These are phyloP conservation scores for Sporobolomyces phaffii DNA, from an alignment of 768 basidiomycete species.

Conservation along the genomic window DNA sequence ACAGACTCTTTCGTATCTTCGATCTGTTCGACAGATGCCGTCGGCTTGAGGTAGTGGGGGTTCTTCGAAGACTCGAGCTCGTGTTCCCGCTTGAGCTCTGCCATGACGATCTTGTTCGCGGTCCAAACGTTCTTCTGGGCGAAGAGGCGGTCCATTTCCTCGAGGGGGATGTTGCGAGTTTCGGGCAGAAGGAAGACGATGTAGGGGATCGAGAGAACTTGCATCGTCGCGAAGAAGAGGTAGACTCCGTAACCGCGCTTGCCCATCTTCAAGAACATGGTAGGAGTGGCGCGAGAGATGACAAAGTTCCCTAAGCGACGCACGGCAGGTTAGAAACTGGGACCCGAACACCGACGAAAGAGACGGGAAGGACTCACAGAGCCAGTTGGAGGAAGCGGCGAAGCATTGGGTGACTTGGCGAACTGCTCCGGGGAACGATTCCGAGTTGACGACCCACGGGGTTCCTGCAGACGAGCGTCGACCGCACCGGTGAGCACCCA, in stretches of 20 bases:
- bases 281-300: constrained; percentile 45
- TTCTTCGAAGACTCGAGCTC: not conserved
- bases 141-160: constrained; percentile 48
- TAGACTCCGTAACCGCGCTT: constrained; percentile 41
- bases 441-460: constrained; percentile 53
- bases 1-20: not conserved
- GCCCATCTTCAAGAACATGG: constrained; percentile 42
- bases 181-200: constrained; percentile 53
- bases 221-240: constrained; percentile 44
- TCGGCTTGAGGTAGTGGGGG: constrained; percentile 11
- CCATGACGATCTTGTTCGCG: constrained; percentile 32
- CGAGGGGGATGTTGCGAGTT: constrained; percentile 49
- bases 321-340: too few species aligned
- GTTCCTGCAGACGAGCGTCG: constrained; percentile 52
- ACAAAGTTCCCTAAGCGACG: constrained; percentile 44
- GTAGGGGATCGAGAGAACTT: constrained; percentile 49
- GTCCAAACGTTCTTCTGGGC: constrained; percentile 28
- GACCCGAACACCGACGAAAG: too few species aligned
- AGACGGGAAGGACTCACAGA: not conserved
- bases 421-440: constrained; percentile 49
- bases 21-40: not conserved
- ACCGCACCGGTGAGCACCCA: too few species aligned
- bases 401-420: constrained; percentile 42
- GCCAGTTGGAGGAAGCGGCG: constrained; percentile 17
- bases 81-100: constrained; percentile 21